These are phyloP conservation scores for Russula brevipes DNA, from an alignment of 768 basidiomycete genomes.

Conservation along the genomic window DNA sequence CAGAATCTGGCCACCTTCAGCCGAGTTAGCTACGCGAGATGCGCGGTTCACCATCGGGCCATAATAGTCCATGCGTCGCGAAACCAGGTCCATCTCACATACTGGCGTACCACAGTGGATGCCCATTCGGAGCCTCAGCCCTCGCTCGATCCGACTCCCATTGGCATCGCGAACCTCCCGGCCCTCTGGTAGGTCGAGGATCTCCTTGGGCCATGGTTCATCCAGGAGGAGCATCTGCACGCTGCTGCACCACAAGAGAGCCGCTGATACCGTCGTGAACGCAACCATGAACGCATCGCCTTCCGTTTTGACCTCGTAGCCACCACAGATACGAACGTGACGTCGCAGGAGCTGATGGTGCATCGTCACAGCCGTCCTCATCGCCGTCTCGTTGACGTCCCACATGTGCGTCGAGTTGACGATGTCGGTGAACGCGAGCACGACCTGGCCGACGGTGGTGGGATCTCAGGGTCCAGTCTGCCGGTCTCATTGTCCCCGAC, in stretches of 20 bases:
- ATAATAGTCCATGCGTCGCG: slow-evolving; percentile 96
- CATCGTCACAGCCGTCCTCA: slow-evolving; percentile 87
- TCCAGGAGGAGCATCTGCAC: slow-evolving; percentile 80
- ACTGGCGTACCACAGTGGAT: slow-evolving; percentile 89
- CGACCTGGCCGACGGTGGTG: slow-evolving; percentile 78
- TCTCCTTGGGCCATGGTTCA: slow-evolving; percentile 87
- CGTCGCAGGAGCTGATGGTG: slow-evolving; percentile 87
- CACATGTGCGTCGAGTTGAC: slow-evolving; percentile 94
- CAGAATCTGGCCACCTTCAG: slow-evolving; percentile 91
- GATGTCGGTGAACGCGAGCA: slow-evolving; percentile 97
- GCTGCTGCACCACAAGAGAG: slow-evolving; percentile 84
- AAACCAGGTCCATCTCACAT: slow-evolving; percentile 77
- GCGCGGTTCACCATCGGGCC: slow-evolving; percentile 95
- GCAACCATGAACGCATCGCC: slow-evolving; percentile 99
- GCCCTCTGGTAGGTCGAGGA: slow-evolving; percentile 89
- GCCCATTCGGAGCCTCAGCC: slow-evolving; percentile 94
- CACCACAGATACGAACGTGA: slow-evolving; percentile 82
- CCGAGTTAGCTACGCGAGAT: slow-evolving; percentile 74
- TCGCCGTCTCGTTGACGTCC: slow-evolving; percentile 86
- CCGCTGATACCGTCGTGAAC: slow-evolving; percentile 83
- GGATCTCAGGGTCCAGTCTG: slow-evolving; percentile 71
- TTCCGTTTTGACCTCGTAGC: slow-evolving; percentile 99
- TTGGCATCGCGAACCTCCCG: slow-evolving; percentile 64
- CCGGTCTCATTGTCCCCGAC: slow-evolving; percentile 53
- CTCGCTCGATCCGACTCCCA: slow-evolving; percentile 71